phyloP scores from a whole-genome alignment of 495 filamentous ascomycete species.

The Lindgomyces ingoldianus region DNA sequence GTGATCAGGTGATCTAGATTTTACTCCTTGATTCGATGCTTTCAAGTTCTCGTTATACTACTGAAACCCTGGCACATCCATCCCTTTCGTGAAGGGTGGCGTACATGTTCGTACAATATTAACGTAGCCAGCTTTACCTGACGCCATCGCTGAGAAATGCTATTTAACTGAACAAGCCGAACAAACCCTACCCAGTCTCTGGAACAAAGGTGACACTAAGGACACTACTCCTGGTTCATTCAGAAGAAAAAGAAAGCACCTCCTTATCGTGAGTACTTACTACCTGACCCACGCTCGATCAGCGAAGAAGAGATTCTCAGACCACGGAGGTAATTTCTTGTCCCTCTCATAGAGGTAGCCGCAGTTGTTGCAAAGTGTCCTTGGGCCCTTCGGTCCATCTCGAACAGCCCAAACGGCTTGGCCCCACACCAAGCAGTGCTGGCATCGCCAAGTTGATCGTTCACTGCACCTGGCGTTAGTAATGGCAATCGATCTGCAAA shows the following conservation, averaged over 20 bases:
- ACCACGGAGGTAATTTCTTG: conserved; percentile 79
- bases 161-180: too few relatives aligned
- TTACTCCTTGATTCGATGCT: too few relatives aligned
- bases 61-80: too few relatives aligned
- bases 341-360: conserved; percentile 85
- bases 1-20: too few relatives aligned
- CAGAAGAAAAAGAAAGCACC: background rate
- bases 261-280: too few relatives aligned
- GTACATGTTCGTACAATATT: too few relatives aligned
- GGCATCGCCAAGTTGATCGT: conserved; percentile 81
- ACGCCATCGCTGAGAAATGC: conserved; percentile 30
- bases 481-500: too few relatives aligned
- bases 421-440: conserved; percentile 87
- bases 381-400: conserved; percentile 82
- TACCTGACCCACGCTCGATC: conserved; percentile 21
- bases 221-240: background rate
- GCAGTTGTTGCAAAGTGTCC: conserved; percentile 91
- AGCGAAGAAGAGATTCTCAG: conserved; percentile 61
- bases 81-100: too few relatives aligned
- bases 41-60: too few relatives aligned
- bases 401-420: conserved; percentile 90
- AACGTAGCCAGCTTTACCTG: too few relatives aligned
- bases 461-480: too few relatives aligned
- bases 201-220: background rate
- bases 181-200: too few relatives aligned